Evolutionary conservation across 2,329 filamentous ascomycete species (phyloP), one percentile per base, ranked within the genome.

Genomic region (Cladophialophora immunda): DNA sequence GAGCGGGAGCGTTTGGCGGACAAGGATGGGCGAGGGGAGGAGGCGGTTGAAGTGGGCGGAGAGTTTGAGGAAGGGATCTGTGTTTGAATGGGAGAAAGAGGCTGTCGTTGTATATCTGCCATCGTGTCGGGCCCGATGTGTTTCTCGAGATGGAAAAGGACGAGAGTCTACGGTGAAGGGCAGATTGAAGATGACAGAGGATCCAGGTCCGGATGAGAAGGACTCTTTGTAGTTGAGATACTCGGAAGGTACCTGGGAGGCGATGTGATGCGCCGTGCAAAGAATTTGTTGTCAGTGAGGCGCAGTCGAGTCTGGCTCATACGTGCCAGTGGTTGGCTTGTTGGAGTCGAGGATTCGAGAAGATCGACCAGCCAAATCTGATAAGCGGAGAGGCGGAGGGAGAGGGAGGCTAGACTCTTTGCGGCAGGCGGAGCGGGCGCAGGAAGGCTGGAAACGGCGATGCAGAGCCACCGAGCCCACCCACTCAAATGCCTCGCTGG

Each of bases 1-100:
- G 74, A 72, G 36, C 69, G 68, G 19, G 72, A 72, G 50, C 70
- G 67, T 36, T 71, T 70, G 34, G 66, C 50, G 2, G 68, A 71
- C 8, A 71, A 8, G 7, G 58, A 53, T 15, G 67, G 66, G 27
- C 78, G 77, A 56, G 76, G 77, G 15, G 73, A 73, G 27, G 73
- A 73, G 52, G 73, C 70, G n/a, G 71, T 71, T 55, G 73, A 75
- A 13, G 68, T 67, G 19, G 76, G 73, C 30, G 75, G 66, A 29
- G 68, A 72, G 57, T 50, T 60, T 22, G 61, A 53, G 6, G 68
- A 58, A 6, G 66, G 50, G 32, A 63, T 62, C 50, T 68, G 55
- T 6, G 68, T 68, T 52, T 68, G 66, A 13, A 70, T 54, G 13
- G 65, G 68, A 3, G 68, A 63, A 32, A 61, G 59, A 17, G 45